Conservation (phyloP, 306 rosid species). For the Cicer bijugum region DNA sequence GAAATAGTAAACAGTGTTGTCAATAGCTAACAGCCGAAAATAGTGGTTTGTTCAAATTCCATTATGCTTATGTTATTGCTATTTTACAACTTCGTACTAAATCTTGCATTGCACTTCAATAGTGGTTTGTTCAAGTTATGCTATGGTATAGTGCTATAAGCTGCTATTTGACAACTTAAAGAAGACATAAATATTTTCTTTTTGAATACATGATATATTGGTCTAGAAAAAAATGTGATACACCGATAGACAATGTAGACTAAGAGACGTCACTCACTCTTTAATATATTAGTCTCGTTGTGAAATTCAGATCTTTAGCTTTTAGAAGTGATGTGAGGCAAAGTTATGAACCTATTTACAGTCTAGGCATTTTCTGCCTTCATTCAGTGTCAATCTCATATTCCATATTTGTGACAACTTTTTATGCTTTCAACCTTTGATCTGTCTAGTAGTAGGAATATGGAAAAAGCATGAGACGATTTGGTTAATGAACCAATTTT, state of each 20-base stretch:
- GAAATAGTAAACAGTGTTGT: not conserved
- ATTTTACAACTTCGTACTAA: no score
- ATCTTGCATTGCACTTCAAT: no score
- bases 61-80: no score
- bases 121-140: no score
- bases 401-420: not conserved
- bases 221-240: not conserved
- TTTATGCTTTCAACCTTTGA: not conserved
- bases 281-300: not conserved
- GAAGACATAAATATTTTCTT: not conserved
- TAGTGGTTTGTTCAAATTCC: no score
- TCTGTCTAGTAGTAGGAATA: not conserved
- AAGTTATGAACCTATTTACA: not conserved
- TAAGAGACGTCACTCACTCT: not conserved
- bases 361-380: not conserved
- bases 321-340: slow-evolving; percentile 21
- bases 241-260: not conserved
- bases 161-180: no score
- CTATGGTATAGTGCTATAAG: no score
- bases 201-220: not conserved
- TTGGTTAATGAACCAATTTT: not conserved
- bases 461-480: not conserved
- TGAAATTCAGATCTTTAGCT: slow-evolving; percentile 9
- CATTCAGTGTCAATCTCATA: slow-evolving; percentile 12
- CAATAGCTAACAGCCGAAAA: no score